A percentile compares a stretch with the other conserved stretches of the same genome.
phyloP scores from a whole-genome alignment of 2,329 filamentous ascomycete species.

The Triangularia setosa region DNA sequence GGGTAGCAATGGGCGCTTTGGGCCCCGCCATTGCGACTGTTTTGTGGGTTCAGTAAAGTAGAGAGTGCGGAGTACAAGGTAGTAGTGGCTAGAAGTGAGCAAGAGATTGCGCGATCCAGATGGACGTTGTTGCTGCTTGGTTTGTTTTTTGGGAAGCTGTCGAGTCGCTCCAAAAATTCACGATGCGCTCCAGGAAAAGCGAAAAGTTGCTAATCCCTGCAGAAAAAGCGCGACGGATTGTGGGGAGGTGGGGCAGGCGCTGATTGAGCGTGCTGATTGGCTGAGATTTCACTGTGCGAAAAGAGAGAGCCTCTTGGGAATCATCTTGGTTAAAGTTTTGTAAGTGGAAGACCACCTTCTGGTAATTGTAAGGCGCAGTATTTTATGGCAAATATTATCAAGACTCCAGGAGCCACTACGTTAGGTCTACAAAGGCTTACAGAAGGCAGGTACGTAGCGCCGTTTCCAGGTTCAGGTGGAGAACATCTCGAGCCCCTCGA shows the following conservation, averaged over 20 bases:
- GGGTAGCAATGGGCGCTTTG: slow-evolving; percentile 29
- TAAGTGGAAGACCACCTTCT: not conserved
- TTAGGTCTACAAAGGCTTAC: not conserved
- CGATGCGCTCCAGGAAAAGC: slow-evolving; percentile 6
- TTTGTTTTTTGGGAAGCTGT: slow-evolving; percentile 1
- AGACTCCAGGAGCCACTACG: no score
- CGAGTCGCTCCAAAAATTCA: slow-evolving; percentile 8
- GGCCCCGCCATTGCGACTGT: slow-evolving; percentile 27
- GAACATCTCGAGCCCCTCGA: not conserved
- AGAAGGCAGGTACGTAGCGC: not conserved
- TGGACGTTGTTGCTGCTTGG: slow-evolving; percentile 2
- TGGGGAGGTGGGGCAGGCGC: not conserved
- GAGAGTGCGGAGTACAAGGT: not conserved
- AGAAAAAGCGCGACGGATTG: slow-evolving; percentile 8
- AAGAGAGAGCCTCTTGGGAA: not conserved
- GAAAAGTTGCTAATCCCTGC: slow-evolving; percentile 8
- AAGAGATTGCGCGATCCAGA: not conserved
- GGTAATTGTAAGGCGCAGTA: no score
- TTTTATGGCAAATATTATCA: no score
- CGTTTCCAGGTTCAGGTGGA: not conserved
- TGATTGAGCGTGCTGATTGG: slow-evolving; percentile 23
- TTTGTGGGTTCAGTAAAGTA: slow-evolving; percentile 2
- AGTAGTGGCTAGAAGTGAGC: slow-evolving; percentile 10
- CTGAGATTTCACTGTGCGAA: not conserved
- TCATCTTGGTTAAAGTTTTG: not conserved